These are phyloP conservation scores for Talaromyces sp. DNA, from an alignment of 2,329 filamentous ascomycete species.

Conservation along the genomic window DNA sequence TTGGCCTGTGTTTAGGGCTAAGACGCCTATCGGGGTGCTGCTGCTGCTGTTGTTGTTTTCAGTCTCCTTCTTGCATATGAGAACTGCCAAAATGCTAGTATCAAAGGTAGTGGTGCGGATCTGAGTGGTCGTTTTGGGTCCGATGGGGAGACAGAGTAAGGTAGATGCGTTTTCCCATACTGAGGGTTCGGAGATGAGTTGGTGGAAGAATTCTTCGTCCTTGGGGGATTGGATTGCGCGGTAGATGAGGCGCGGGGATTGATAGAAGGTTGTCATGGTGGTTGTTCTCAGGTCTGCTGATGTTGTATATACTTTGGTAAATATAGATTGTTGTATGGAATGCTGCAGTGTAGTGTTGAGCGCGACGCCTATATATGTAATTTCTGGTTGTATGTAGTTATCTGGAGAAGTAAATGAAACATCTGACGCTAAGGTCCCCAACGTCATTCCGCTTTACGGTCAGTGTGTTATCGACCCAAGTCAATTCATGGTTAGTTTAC, in stretches of 20 bases:
- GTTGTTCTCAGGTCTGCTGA: background rate
- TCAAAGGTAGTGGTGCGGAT: background rate
- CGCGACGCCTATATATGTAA: background rate
- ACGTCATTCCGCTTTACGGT: background rate
- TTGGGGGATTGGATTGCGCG: background rate
- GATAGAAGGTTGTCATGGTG: background rate
- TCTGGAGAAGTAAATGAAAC: background rate
- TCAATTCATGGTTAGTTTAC: no score
- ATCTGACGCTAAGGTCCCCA: background rate
- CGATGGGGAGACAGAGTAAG: background rate
- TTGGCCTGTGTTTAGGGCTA: background rate
- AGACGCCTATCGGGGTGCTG: background rate
- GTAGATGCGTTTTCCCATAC: background rate
- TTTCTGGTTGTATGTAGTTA: background rate
- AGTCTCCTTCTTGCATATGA: background rate
- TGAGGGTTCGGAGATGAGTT: background rate
- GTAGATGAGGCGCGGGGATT: background rate
- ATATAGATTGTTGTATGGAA: no score
- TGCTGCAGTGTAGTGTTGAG: background rate
- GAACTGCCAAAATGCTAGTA: background rate
- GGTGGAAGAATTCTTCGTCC: slow-evolving; percentile 2
- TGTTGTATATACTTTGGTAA: no score
- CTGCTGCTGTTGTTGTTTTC: background rate
- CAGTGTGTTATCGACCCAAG: background rate
- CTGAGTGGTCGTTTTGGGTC: background rate